Percentiles rank a stretch among this genome's conserved stretches.
Conservation (phyloP, 495 filamentous ascomycete genomes). For the Penicillium subrubescens region DNA sequence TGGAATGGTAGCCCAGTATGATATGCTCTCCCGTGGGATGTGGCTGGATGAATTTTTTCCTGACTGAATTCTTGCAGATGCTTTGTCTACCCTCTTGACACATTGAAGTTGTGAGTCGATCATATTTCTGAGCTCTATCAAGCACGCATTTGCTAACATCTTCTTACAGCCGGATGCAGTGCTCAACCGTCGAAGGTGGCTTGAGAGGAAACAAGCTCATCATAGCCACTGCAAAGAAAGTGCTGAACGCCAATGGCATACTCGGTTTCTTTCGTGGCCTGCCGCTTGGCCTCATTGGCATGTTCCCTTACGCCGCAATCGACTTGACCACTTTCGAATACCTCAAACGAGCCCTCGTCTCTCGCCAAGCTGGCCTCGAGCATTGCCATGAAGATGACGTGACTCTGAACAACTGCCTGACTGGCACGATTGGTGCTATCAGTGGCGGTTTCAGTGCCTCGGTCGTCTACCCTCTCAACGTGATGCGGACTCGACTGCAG, state of each 20-base stretch:
- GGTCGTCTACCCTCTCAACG: conserved; percentile 91
- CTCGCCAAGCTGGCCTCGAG: conserved; percentile 66
- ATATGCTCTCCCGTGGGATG: conserved; percentile 3
- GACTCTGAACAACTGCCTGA: conserved; percentile 71
- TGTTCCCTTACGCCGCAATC: conserved; percentile 98
- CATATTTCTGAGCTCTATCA: neutral
- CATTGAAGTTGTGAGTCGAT: conserved; percentile 81
- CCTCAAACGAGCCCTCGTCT: conserved; percentile 72
- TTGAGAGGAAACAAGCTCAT: conserved; percentile 84
- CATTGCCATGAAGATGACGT: conserved; percentile 83
- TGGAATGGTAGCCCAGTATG: conserved; percentile 90
- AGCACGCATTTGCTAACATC: conserved; percentile 10
- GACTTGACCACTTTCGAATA: conserved; percentile 95
- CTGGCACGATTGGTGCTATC: conserved; percentile 81
- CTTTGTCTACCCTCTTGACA: conserved; percentile 95
- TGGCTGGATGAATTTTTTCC: neutral
- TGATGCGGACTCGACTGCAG: conserved; percentile 90
- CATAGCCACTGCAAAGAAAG: conserved; percentile 75
- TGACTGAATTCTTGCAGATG: conserved; percentile 57
- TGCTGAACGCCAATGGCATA: conserved; percentile 75
- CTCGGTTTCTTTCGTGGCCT: conserved; percentile 87
- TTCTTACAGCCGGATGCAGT: conserved; percentile 77
- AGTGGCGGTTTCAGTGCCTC: conserved; percentile 94
- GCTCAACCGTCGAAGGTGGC: conserved; percentile 85
- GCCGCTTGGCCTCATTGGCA: conserved; percentile 87